Base-by-base conservation (phyloP, 208 protist genomes). In the Phytomonas francai region DNA sequence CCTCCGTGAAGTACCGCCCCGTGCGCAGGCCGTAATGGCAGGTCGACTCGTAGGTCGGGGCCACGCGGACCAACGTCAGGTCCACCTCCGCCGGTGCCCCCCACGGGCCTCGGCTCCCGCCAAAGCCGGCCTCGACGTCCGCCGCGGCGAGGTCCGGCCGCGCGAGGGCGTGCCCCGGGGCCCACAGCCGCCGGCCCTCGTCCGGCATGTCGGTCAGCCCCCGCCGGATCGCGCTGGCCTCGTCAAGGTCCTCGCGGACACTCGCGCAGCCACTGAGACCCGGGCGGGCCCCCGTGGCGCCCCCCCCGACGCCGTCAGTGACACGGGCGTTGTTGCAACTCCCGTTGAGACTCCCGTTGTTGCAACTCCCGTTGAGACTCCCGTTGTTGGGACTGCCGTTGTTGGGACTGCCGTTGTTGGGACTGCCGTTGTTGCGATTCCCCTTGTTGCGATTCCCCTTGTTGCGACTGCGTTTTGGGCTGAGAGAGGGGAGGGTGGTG, bases 11-110 rank as follows among this genome's bases (percentile, higher is more conserved):
- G 74, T 81, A 82, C 16, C 67, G 79, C 7, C 88, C 88, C 1
- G 88, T 93, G 45, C 88, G 88, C 9, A 88, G 76, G 19, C 85
- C 76, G 74, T 93, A 84, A 70, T 93, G 88, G 68, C 77, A 88
- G 27, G 81, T 93, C 32, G 85, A 91, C 67, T 93, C 88, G 59
- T 89, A 93, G 25, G 70, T 79, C 5, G 79, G 84, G 4, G 73
- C 77, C 5, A 89, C 71, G 4, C 88, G 88, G 58, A 93, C 74
- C 66, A 87, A 76, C 11, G 88, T 93, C 66, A 83, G 84, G 64
- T 89, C 85, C 58, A 87, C 77, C 36, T 63, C 76, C 7, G 71
- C 76, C 27, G 88, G 88, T 28, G 76, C 80, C 39, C 7, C 63
- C 85, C 88, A 94, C 25, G 78, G 74, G 12, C 77, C 77, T 25